Conservation (phyloP, 257 asterid species). For the Penstemon barbatus region DNA sequence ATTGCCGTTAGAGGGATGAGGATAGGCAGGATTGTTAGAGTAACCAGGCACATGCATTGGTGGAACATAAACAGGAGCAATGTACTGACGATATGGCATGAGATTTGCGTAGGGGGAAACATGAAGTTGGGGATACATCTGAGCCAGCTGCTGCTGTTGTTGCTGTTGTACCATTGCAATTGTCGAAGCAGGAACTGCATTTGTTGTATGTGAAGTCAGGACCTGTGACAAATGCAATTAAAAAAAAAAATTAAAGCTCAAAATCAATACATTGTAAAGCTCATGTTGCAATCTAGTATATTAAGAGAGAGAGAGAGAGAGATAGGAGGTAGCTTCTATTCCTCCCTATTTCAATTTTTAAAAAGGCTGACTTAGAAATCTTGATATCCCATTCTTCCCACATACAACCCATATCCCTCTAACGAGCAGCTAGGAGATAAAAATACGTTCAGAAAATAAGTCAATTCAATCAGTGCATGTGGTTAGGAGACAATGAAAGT, state of each 20-base stretch:
- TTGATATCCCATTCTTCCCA: slow-evolving; percentile 4
- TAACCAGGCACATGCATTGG: slow-evolving; percentile 89
- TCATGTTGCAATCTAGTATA: too few species aligned
- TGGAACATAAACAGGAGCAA: slow-evolving; percentile 82
- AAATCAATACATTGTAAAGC: neutral
- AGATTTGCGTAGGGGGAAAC: slow-evolving; percentile 75
- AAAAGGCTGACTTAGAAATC: neutral
- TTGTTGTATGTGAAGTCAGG: slow-evolving; percentile 49
- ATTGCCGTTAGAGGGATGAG: slow-evolving; percentile 91
- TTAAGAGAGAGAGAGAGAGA: too few species aligned
- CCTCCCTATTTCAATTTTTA: neutral
- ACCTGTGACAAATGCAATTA: slow-evolving; percentile 44
- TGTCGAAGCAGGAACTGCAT: slow-evolving; percentile 56
- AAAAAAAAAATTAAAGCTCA: slow-evolving; percentile 10
- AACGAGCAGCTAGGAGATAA: slow-evolving; percentile 5
- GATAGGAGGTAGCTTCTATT: neutral
- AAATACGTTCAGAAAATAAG: neutral
- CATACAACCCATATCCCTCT: neutral
- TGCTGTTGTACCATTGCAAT: slow-evolving; percentile 75
- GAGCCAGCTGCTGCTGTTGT: slow-evolving; percentile 70
- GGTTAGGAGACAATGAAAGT: neutral
- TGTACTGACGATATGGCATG: slow-evolving; percentile 87
- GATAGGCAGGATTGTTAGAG: slow-evolving; percentile 78
- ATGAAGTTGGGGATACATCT: slow-evolving; percentile 93
- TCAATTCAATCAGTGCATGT: neutral